These are phyloP conservation scores for Santalum album DNA, from an alignment of 164 flowering plant species.

Conservation along the genomic window DNA sequence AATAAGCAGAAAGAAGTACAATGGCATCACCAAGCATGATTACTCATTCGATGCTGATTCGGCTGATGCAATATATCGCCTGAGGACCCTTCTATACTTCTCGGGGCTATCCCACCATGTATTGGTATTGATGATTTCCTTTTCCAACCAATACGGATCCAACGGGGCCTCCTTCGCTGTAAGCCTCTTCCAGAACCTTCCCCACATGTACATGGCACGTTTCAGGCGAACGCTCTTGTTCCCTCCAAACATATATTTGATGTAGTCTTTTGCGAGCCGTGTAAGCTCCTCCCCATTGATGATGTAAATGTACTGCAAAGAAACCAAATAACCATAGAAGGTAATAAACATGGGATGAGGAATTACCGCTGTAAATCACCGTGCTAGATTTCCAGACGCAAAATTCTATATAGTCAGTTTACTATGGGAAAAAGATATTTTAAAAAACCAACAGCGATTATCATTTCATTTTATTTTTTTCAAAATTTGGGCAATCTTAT, in stretches of 20 bases:
- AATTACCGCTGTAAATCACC: not conserved
- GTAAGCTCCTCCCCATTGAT: conserved; percentile 42
- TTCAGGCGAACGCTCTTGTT: conserved; percentile 40
- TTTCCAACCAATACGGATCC: conserved; percentile 40
- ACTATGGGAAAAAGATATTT: too few species aligned
- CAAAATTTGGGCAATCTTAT: too few species aligned
- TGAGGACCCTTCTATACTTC: conserved; percentile 15
- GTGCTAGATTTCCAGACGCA: too few species aligned
- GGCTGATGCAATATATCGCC: not conserved
- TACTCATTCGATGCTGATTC: too few species aligned
- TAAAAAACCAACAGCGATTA: too few species aligned
- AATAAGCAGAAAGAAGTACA: too few species aligned
- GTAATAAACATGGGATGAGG: not conserved
- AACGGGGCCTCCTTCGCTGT: conserved; percentile 15
- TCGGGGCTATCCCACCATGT: conserved; percentile 56
- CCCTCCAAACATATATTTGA: conserved; percentile 32
- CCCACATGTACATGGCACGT: conserved; percentile 28
- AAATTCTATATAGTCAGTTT: not conserved
- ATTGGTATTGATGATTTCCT: conserved; percentile 37
- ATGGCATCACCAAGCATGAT: too few species aligned
- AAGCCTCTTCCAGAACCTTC: conserved; percentile 14
- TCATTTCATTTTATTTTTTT: too few species aligned
- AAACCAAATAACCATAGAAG: not conserved
- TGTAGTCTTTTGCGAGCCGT: conserved; percentile 38
- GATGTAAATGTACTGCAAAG: conserved; percentile 56